These are phyloP conservation scores for Rhizophagus clarus DNA, from an alignment of 192 early-diverging fungal species.

Conservation along the genomic window DNA sequence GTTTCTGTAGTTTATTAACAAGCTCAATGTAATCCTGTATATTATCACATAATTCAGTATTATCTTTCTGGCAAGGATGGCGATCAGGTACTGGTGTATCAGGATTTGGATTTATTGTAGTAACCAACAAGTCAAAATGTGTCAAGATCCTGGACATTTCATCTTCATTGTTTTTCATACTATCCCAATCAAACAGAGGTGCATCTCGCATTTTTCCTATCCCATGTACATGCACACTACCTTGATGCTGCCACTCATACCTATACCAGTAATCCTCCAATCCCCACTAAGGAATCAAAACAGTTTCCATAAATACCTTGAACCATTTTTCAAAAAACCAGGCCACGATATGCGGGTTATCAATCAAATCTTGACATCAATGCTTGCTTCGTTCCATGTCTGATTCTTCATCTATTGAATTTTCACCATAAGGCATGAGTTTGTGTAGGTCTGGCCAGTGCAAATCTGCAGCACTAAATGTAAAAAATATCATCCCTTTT, in stretches of 20 bases:
- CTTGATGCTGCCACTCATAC: background rate
- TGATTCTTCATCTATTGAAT: background rate
- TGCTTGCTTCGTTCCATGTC: background rate
- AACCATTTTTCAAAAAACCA: slow-evolving; percentile 10
- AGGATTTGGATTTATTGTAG: too few species aligned
- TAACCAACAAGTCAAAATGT: background rate
- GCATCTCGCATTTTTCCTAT: background rate
- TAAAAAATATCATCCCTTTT: slow-evolving; percentile 23
- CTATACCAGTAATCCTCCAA: too few species aligned
- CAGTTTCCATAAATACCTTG: background rate
- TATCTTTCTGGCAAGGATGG: too few species aligned
- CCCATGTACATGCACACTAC: background rate
- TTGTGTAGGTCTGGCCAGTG: background rate
- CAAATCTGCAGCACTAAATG: too few species aligned
- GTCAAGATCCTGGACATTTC: background rate
- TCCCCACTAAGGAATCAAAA: background rate
- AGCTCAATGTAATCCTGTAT: too few species aligned
- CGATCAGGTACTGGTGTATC: background rate
- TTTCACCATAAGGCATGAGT: background rate
- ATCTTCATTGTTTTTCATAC: background rate
- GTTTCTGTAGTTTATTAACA: too few species aligned
- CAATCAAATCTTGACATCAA: background rate
- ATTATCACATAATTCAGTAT: too few species aligned
- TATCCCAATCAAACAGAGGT: background rate
- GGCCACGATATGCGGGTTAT: background rate